Evolutionary conservation across 179 eudicot species (phyloP).

Genomic region (Actinidia arguta): DNA sequence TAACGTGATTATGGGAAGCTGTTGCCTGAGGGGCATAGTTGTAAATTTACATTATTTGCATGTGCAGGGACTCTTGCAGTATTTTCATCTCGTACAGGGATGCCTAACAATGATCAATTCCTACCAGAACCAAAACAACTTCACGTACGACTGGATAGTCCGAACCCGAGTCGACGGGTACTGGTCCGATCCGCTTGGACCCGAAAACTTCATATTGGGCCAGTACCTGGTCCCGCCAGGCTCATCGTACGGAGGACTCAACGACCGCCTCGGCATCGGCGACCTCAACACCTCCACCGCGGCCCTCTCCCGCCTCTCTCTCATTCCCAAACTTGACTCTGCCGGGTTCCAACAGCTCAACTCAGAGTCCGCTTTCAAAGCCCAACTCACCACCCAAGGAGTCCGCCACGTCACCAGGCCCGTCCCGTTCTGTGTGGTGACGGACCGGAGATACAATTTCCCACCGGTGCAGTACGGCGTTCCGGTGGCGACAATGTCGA

Average conservation of each 20-base stretch:
- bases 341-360: conserved; percentile 64
- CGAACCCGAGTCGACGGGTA: conserved; percentile 90
- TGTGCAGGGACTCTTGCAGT: conserved; percentile 82
- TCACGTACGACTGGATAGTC: conserved; percentile 92
- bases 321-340: conserved; percentile 64
- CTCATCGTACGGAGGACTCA: conserved; percentile 78
- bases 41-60: too few species aligned
- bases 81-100: conserved; percentile 85
- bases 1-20: too few species aligned
- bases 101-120: conserved; percentile 69
- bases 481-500: conserved; percentile 80
- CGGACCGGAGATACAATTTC: conserved; percentile 69
- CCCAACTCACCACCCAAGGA: conserved; percentile 60
- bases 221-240: conserved; percentile 82
- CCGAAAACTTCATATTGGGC: conserved; percentile 64
- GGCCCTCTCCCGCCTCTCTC: conserved; percentile 89
- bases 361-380: conserved; percentile 80
- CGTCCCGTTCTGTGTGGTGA: conserved; percentile 77
- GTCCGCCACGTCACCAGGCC: conserved; percentile 38
- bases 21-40: too few species aligned
- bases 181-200: conserved; percentile 75
- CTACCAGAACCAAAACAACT: conserved; percentile 55
- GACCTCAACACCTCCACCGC: conserved; percentile 68
- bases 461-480: conserved; percentile 68
- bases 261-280: conserved; percentile 86